phyloP scores from a whole-genome alignment of 257 asterid species.

The Solanum virginianum region DNA sequence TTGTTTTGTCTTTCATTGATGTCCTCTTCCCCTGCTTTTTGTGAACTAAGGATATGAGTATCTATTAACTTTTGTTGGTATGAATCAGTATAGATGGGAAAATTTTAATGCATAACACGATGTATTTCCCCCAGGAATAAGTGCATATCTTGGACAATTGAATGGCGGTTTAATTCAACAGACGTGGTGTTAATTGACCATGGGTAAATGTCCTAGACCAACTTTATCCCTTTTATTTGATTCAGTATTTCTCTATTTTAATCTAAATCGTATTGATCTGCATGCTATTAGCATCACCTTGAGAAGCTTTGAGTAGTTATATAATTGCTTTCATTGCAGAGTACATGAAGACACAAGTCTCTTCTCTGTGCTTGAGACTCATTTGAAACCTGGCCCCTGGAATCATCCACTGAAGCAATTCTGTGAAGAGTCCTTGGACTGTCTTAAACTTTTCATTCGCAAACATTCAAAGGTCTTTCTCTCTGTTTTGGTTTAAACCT shows the following conservation, averaged over 20 bases:
- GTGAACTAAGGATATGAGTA: not conserved
- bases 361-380: constrained; percentile 48
- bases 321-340: constrained; percentile 25
- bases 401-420: constrained; percentile 59
- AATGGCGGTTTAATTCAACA: constrained; percentile 76
- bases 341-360: constrained; percentile 49
- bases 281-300: not conserved
- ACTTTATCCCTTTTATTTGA: not conserved
- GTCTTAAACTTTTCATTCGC: constrained; percentile 69
- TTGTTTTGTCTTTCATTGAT: not conserved
- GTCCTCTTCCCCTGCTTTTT: not conserved
- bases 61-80: not conserved
- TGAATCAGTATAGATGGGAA: not conserved
- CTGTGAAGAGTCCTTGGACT: constrained; percentile 39
- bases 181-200: constrained; percentile 60
- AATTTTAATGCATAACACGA: not conserved
- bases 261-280: not conserved
- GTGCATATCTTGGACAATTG: constrained; percentile 78
- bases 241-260: not conserved
- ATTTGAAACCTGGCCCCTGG: constrained; percentile 77
- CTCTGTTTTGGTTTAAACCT: not conserved
- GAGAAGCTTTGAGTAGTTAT: not conserved
- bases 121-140: constrained; percentile 44
- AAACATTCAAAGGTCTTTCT: constrained; percentile 53
- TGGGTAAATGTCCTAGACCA: constrained; percentile 37